Evolutionary conservation across 2,329 filamentous ascomycete genomes (phyloP).

Genomic region (Aspergillus puulaauensis): DNA sequence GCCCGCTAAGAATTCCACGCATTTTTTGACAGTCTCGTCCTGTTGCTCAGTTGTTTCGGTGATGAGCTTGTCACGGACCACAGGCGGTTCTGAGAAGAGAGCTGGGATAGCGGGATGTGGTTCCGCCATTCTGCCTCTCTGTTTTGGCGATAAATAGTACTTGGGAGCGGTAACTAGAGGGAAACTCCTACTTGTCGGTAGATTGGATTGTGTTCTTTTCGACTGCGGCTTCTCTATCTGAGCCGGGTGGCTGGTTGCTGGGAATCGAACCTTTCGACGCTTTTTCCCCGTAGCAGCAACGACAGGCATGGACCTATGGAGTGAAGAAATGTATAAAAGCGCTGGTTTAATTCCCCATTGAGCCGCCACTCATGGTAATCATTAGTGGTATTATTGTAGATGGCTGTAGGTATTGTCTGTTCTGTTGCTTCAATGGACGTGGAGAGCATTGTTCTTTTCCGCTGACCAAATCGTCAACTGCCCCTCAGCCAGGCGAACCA

Average conservation of each 20-base stretch:
- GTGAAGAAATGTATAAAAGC: neutral
- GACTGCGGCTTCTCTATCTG: conserved; percentile 16
- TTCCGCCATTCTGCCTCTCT: conserved; percentile 22
- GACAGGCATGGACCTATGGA: conserved; percentile 29
- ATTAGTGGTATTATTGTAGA: neutral
- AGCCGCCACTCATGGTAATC: neutral
- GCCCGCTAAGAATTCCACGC: conserved; percentile 65
- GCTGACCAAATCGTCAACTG: neutral
- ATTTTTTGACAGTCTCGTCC: conserved; percentile 65
- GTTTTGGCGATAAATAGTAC: conserved; percentile 6
- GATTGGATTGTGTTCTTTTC: conserved; percentile 8
- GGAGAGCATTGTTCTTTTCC: conserved; percentile 18
- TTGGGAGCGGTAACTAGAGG: conserved; percentile 12
- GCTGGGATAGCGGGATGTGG: conserved; percentile 33
- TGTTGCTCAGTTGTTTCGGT: conserved; percentile 70
- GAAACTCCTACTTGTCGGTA: conserved; percentile 16
- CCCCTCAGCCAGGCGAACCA: conserved; percentile 12
- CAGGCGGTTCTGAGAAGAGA: conserved; percentile 51
- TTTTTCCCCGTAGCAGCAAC: conserved; percentile 32
- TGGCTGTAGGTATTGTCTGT: neutral
- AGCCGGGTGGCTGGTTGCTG: conserved; percentile 25
- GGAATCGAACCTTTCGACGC: conserved; percentile 42
- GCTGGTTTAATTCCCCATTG: neutral
- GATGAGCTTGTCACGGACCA: conserved; percentile 63
- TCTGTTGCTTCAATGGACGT: conserved; percentile 9